These are phyloP conservation scores for Botrytis tulipae DNA, from an alignment of 2,329 filamentous ascomycete species.

Conservation along the genomic window DNA sequence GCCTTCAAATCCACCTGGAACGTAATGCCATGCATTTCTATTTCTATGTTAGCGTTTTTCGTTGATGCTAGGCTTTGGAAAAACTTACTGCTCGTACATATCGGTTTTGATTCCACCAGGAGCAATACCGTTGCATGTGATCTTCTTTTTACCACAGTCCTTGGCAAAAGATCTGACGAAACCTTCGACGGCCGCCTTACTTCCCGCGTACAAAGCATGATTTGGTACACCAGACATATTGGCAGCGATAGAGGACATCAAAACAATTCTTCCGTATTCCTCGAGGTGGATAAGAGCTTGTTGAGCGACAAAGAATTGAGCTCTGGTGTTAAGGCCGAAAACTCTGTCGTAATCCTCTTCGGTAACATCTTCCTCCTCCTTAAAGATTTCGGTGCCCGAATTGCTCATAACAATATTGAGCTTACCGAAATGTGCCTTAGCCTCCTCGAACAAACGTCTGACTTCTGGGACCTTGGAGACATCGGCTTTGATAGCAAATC, in stretches of 20 bases:
- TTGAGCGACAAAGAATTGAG: slow-evolving; percentile 76
- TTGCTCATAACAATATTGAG: slow-evolving; percentile 37
- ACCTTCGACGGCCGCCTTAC: slow-evolving; percentile 72
- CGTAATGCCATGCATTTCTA: slow-evolving; percentile 58
- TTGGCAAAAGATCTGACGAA: slow-evolving; percentile 69
- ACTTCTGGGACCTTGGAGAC: slow-evolving; percentile 49
- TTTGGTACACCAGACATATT: slow-evolving; percentile 57
- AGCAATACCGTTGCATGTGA: slow-evolving; percentile 66
- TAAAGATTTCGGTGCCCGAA: slow-evolving; percentile 35
- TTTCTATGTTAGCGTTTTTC: not conserved
- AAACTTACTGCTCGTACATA: slow-evolving; percentile 58
- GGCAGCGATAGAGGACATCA: slow-evolving; percentile 62
- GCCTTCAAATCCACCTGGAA: slow-evolving; percentile 50
- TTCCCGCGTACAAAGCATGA: slow-evolving; percentile 72
- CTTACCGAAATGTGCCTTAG: slow-evolving; percentile 32
- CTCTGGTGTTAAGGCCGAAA: slow-evolving; percentile 63
- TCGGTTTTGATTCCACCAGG: slow-evolving; percentile 64
- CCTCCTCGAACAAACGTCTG: slow-evolving; percentile 30
- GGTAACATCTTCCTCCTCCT: slow-evolving; percentile 33
- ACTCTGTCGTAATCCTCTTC: slow-evolving; percentile 43
- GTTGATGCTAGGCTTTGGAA: not conserved
- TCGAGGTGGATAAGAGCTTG: slow-evolving; percentile 70
- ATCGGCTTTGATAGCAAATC: slow-evolving; percentile 57
- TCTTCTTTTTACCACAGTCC: slow-evolving; percentile 57
- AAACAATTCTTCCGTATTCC: slow-evolving; percentile 66